phyloP scores from a whole-genome alignment of 2,329 filamentous ascomycete genomes.

The Pestalotiopsis sp. region DNA sequence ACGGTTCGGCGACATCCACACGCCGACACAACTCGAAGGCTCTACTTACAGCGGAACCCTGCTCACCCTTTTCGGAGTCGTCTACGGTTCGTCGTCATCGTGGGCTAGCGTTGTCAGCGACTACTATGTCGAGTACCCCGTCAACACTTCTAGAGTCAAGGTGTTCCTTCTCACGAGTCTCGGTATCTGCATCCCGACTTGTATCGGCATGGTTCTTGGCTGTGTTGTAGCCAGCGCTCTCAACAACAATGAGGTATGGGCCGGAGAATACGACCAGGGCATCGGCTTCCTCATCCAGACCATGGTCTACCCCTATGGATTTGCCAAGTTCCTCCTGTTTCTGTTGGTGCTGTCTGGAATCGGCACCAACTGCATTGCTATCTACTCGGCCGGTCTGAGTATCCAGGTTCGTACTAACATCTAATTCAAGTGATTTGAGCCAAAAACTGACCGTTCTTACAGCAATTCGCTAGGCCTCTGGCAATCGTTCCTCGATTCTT shows the following conservation, averaged over 20 bases:
- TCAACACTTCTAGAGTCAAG: slow-evolving; percentile 45
- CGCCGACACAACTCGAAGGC: slow-evolving; percentile 36
- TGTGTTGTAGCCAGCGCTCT: slow-evolving; percentile 45
- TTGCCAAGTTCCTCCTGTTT: slow-evolving; percentile 42
- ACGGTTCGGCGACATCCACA: slow-evolving; percentile 40
- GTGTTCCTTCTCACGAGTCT: slow-evolving; percentile 50
- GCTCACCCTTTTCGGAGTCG: slow-evolving; percentile 45
- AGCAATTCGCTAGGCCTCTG: slow-evolving; percentile 45
- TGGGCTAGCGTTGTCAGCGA: slow-evolving; percentile 50
- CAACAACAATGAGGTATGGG: slow-evolving; percentile 42
- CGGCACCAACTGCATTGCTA: slow-evolving; percentile 48
- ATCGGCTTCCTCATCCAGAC: slow-evolving; percentile 48
- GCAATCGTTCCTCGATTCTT: slow-evolving; percentile 47
- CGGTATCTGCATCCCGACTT: slow-evolving; percentile 50
- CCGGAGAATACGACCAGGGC: slow-evolving; percentile 39
- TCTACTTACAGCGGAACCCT: slow-evolving; percentile 39
- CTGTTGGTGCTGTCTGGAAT: slow-evolving; percentile 45
- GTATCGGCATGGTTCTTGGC: slow-evolving; percentile 49
- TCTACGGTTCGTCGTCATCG: slow-evolving; percentile 52
- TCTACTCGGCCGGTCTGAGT: slow-evolving; percentile 41
- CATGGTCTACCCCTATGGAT: slow-evolving; percentile 46
- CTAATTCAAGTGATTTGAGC: background rate
- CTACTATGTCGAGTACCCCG: slow-evolving; percentile 50
- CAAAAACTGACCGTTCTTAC: slow-evolving; percentile 9
- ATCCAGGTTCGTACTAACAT: slow-evolving; percentile 15